These are phyloP conservation scores for Rhododendron molle DNA, from an alignment of 148 eudicot genomes.

Conservation along the genomic window DNA sequence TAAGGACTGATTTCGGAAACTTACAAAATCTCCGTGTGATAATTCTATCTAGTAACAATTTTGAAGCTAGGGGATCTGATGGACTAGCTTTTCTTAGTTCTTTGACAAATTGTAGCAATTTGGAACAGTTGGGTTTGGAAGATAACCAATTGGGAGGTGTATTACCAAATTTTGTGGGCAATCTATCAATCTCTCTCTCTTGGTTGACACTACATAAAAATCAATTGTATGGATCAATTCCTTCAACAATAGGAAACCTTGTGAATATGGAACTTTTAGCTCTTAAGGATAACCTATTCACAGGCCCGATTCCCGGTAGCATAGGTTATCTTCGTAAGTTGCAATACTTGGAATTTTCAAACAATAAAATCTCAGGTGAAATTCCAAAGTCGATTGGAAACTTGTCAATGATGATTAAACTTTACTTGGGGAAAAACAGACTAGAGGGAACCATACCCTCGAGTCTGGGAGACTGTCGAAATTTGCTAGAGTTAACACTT, in stretches of 20 bases:
- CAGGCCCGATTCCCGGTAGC: too few relatives aligned
- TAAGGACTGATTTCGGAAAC: too few relatives aligned
- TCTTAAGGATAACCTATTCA: too few relatives aligned
- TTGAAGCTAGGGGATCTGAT: too few relatives aligned
- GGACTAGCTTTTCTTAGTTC: too few relatives aligned
- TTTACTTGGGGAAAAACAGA: neutral
- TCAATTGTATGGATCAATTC: too few relatives aligned
- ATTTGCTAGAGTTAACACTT: neutral
- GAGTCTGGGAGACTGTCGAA: neutral
- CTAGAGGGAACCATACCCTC: constrained; percentile 1
- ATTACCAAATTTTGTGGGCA: too few relatives aligned
- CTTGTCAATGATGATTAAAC: neutral
- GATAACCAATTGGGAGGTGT: neutral
- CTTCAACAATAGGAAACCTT: too few relatives aligned
- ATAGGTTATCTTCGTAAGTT: too few relatives aligned
- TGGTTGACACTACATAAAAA: fast-evolving
- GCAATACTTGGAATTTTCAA: too few relatives aligned
- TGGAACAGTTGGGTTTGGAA: neutral
- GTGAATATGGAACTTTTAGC: fast-evolving
- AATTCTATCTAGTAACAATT: too few relatives aligned
- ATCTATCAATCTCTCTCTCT: too few relatives aligned
- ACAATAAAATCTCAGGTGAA: neutral
- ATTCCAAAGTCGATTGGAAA: constrained; percentile 9
- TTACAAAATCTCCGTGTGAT: fast-evolving
- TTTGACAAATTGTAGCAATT: neutral